Base-by-base conservation (phyloP, 169 alveolate genomes). In the Plasmodium reichenowi region DNA sequence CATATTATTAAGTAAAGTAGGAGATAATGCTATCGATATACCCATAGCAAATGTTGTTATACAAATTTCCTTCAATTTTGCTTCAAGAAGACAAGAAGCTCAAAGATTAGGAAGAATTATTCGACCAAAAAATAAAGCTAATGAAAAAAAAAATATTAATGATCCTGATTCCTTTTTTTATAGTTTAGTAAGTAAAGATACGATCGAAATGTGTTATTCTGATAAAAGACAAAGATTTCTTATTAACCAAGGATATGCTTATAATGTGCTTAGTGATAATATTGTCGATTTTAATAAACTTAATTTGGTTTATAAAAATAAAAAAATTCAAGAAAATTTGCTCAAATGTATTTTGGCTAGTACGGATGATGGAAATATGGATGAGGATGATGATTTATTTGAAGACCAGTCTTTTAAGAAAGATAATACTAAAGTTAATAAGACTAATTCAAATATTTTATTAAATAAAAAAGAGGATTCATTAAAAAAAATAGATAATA, bases 1-100 rank as follows among this genome's bases (percentile, higher is more conserved):
- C 3, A 96, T 98, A 20, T 95, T 98, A 47, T 95, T 99, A 45
- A 97, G 99, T 66, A 97, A 98, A 91, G 99, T 99, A 22, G 99
- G 99, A n/a, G 99, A 99, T 93, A 99, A 98, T 66, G 99, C 99
- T 9, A 98, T 99, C 15, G 99, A 99, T 92, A 95, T 99, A 7
- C 99, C 99, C 7, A 94, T 97, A 50, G 99, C 99, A 2, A 98
- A 98, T 92, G 99, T 99, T 12, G 99, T 99, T 63, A 99, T 99
- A 50, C 99, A 99, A 93, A 98, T 99, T 45, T 96, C 99, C 59
- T 98, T 98, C 73, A 98, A 98, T 92, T 98, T 98, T 92, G 99
- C 99, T 8, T 97, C 99, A 10, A 94, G 99, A 92, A 95, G 99
- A 71, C 99, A 99, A 92, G 99, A 99, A 94, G 99, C 99, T 0